Base-by-base conservation (phyloP, 352 stramenopile species). In the Phytopythium sindhum region DNA sequence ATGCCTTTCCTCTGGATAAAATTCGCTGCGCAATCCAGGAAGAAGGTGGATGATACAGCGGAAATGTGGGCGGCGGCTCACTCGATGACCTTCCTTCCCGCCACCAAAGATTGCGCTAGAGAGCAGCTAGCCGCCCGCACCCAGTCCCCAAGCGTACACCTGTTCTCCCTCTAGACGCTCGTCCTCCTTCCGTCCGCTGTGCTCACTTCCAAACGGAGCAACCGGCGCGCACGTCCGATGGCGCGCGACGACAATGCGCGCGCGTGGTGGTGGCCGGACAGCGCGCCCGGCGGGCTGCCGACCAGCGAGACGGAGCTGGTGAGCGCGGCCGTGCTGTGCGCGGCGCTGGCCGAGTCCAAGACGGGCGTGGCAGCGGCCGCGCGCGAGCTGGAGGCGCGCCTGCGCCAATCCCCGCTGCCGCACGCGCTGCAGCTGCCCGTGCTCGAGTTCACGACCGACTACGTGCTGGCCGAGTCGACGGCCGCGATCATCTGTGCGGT, bases 291-390 rank as follows among this genome's bases (percentile, higher is more conserved):
- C 14, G 60, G 31, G 11, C 60, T 81, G 47, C 75, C 70, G 11
- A 78, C 75, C 52, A 90, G 77, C 55, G 84, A 93, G 79, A 86
- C 70, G 24, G 84, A 91, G 58, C 57, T 93, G 45, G 68, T 93
- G 21, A 89, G 85, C 64, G 84, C 86, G 24, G 84, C 84, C 23
- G 80, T 95, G 28, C 53, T 95, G 33, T 95, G 86, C 67, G 84
- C 81, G 10, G 84, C 84, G 3, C 65, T 91, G 48, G 69, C 74
- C 48, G 76, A 75, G 17, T 73, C 68, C 33, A 53, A 75, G 53
- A 61, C 59, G 29, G 56, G 74, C 17, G 65, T 63, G 53, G 65
- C 65, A 4, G 62, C 62, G 44, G 62, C 69, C 9, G 52, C 52
- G 51, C 56, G 73, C 28, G 78, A 84, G 44, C 55, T 93, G 24